Evolutionary conservation across 352 stramenopile genomes (phyloP).

Genomic region (Labyrinthula sp.): DNA sequence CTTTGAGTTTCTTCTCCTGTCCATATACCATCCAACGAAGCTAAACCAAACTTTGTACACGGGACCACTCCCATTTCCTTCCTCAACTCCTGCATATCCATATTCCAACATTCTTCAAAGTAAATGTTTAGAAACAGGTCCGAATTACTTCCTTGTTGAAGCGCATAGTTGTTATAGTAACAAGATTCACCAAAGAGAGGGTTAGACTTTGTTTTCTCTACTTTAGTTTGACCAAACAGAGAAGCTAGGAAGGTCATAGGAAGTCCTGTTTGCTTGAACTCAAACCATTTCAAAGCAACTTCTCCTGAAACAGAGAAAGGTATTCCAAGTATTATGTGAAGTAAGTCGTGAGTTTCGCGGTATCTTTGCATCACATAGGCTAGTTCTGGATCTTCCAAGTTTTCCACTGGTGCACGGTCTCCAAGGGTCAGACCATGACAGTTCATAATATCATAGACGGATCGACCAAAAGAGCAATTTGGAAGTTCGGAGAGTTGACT

Average conservation of each 20-base stretch:
- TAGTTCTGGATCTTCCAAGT: constrained; percentile 71
- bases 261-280: constrained; percentile 80
- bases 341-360: constrained; percentile 72
- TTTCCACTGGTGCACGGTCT: constrained; percentile 50
- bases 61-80: not conserved
- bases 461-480: constrained; percentile 55
- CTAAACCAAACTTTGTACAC: too few species aligned
- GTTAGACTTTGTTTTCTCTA: constrained; percentile 7
- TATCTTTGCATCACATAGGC: constrained; percentile 79
- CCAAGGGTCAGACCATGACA: constrained; percentile 57
- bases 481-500: constrained; percentile 45
- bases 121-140: constrained; percentile 35
- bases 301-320: constrained; percentile 80
- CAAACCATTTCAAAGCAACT: constrained; percentile 84
- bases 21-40: too few species aligned
- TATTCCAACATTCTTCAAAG: constrained; percentile 26
- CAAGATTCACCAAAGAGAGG: constrained; percentile 5
- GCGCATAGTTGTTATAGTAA: constrained; percentile 36
- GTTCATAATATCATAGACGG: constrained; percentile 67
- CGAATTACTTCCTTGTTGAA: constrained; percentile 49
- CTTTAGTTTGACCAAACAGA: constrained; percentile 58
- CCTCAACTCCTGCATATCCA: constrained; percentile 1
- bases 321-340: constrained; percentile 75
- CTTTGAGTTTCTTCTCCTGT: too few species aligned
- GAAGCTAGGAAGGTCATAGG: constrained; percentile 71